A percentile compares a stretch with the other conserved stretches of the same genome.
phyloP scores from a whole-genome alignment of 495 filamentous ascomycete species.

The Sordaria brevicollis region DNA sequence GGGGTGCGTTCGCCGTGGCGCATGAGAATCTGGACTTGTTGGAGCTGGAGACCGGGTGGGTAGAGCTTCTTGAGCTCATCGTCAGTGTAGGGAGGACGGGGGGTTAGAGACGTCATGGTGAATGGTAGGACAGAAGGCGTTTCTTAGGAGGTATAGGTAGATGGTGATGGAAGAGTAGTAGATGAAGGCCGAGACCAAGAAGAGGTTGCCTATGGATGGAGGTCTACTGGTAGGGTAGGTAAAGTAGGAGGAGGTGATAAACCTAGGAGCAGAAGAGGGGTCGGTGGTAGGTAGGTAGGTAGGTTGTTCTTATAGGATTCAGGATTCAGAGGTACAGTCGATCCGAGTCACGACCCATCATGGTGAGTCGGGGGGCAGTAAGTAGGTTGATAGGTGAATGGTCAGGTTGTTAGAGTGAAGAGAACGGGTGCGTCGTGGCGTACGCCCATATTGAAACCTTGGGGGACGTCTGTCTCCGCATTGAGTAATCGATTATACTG shows the following conservation, averaged over 20 bases:
- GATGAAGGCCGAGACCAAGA: neutral
- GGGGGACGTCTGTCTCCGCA: neutral
- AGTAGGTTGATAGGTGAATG: neutral
- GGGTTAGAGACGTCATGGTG: slow-evolving; percentile 66
- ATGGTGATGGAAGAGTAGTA: neutral
- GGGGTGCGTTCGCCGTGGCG: slow-evolving; percentile 88
- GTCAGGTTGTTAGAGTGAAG: neutral
- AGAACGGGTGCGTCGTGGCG: neutral
- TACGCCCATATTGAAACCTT: neutral
- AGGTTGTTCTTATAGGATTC: neutral
- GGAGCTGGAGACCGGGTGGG: slow-evolving; percentile 66
- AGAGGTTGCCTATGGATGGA: neutral
- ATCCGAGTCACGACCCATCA: neutral
- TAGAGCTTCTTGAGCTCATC: slow-evolving; percentile 79
- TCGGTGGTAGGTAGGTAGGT: too few species aligned
- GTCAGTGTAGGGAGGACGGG: slow-evolving; percentile 64
- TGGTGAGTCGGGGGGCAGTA: neutral
- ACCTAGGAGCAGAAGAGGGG: neutral
- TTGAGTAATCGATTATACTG: neutral
- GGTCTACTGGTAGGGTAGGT: too few species aligned
- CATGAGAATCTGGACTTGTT: slow-evolving; percentile 82
- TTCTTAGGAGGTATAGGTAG: neutral
- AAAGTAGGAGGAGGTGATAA: neutral
- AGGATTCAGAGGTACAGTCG: neutral
- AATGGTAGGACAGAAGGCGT: neutral